Evolutionary conservation across 192 early-diverging fungal genomes (phyloP).

Genomic region (Mortierella antarctica): DNA sequence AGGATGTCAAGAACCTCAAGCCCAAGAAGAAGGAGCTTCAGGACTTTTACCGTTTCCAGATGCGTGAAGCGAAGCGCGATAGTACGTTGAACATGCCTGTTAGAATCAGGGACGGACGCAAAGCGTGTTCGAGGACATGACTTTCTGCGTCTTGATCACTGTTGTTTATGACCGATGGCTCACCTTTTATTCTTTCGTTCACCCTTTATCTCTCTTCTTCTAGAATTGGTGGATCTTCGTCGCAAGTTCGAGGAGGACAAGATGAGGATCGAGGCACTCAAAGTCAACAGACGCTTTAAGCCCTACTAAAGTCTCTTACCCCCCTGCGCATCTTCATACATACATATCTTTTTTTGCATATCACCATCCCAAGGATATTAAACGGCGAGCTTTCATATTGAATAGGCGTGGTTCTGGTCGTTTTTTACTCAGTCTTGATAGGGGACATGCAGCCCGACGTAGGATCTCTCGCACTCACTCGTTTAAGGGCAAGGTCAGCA

Average conservation of each 20-base stretch:
- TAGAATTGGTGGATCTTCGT: slow-evolving; percentile 89
- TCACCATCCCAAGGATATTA: too few relatives aligned
- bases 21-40: slow-evolving; percentile 85
- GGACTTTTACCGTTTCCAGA: slow-evolving; percentile 97
- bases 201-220: slow-evolving; percentile 8
- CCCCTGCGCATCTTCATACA: not conserved
- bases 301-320: slow-evolving; percentile 81
- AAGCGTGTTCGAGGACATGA: too few relatives aligned
- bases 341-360: not conserved
- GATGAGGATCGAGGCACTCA: slow-evolving; percentile 80
- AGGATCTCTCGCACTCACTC: too few relatives aligned
- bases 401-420: too few relatives aligned
- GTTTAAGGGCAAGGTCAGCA: too few relatives aligned
- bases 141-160: not conserved
- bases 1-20: slow-evolving; percentile 65
- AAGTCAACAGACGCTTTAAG: slow-evolving; percentile 83
- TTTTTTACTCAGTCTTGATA: too few relatives aligned
- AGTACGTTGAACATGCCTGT: slow-evolving; percentile 61
- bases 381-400: too few relatives aligned
- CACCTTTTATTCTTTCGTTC: not conserved
- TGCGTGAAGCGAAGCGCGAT: slow-evolving; percentile 89
- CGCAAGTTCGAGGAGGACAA: slow-evolving; percentile 96
- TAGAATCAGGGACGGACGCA: too few relatives aligned
- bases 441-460: too few relatives aligned
- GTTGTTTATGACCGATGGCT: not conserved